These are phyloP conservation scores for Rutstroemia sp. DNA, from an alignment of 2,329 filamentous ascomycete species.

Conservation along the genomic window DNA sequence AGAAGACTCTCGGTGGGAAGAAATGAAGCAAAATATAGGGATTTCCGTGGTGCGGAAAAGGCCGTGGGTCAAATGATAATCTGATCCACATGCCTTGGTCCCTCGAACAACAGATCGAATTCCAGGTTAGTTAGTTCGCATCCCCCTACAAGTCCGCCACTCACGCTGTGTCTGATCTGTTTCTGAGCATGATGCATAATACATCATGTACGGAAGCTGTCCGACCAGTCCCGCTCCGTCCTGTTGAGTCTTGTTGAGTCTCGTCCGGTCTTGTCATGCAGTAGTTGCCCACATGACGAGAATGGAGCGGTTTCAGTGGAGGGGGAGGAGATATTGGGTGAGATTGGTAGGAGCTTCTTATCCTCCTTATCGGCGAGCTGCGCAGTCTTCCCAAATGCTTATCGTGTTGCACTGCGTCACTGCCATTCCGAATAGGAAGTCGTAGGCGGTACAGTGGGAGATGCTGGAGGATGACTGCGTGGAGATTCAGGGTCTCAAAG, in stretches of 20 bases:
- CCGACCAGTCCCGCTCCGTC: no score
- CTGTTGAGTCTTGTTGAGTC: no score
- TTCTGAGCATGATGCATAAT: neutral
- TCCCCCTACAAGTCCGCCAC: no score
- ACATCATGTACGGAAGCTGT: no score
- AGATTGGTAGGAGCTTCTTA: neutral
- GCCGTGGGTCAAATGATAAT: slow-evolving; percentile 4
- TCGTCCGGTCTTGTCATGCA: neutral
- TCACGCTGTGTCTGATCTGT: neutral
- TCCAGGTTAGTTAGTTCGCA: no score
- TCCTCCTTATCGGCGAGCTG: no score
- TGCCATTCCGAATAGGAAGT: neutral
- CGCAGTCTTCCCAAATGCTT: no score
- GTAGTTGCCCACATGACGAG: neutral
- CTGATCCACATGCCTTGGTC: neutral
- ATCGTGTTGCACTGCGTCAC: no score
- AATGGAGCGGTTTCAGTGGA: neutral
- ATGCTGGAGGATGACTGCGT: no score
- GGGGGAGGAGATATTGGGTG: neutral
- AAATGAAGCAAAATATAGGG: slow-evolving; percentile 1
- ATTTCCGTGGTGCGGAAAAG: neutral
- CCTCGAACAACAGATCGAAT: neutral
- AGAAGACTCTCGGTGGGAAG: neutral
- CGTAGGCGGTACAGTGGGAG: neutral
- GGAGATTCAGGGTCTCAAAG: neutral